phyloP scores from a whole-genome alignment of 768 basidiomycete species.

The Mycena rosella region DNA sequence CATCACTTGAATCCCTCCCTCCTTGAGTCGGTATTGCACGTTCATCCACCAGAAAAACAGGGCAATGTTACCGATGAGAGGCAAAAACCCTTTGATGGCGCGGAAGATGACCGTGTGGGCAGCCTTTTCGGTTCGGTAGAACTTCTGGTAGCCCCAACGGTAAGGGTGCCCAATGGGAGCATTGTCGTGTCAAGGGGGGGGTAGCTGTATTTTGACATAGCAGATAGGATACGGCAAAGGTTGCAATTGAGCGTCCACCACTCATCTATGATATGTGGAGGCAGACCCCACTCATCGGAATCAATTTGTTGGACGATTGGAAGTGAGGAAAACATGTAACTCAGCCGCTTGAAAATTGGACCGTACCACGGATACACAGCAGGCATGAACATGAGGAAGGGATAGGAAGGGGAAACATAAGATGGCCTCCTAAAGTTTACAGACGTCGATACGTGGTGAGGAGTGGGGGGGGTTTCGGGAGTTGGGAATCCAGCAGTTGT shows the following conservation, averaged over 20 bases:
- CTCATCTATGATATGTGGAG: no score
- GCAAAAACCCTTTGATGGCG: neutral
- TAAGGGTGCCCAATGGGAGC: neutral
- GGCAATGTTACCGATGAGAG: neutral
- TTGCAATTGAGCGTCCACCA: no score
- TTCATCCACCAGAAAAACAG: conserved; percentile 6
- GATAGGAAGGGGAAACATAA: neutral
- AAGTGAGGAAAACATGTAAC: neutral
- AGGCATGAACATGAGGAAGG: neutral
- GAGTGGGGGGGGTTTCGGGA: neutral
- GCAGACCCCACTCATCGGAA: no score
- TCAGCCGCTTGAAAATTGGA: neutral
- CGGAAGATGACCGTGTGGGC: neutral
- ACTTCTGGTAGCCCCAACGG: neutral
- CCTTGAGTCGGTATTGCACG: no score
- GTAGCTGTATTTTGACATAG: no score
- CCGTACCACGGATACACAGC: neutral
- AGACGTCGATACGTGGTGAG: neutral
- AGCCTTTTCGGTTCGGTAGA: conserved; percentile 4
- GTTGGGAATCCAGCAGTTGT: neutral
- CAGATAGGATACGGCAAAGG: no score
- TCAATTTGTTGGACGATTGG: neutral
- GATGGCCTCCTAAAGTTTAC: neutral
- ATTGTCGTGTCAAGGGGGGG: no score
- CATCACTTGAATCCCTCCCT: no score